Percentiles rank a stretch among this genome's conserved stretches.
Conservation (phyloP, 2,329 filamentous ascomycete species). For the Juglanconis juglandina region DNA sequence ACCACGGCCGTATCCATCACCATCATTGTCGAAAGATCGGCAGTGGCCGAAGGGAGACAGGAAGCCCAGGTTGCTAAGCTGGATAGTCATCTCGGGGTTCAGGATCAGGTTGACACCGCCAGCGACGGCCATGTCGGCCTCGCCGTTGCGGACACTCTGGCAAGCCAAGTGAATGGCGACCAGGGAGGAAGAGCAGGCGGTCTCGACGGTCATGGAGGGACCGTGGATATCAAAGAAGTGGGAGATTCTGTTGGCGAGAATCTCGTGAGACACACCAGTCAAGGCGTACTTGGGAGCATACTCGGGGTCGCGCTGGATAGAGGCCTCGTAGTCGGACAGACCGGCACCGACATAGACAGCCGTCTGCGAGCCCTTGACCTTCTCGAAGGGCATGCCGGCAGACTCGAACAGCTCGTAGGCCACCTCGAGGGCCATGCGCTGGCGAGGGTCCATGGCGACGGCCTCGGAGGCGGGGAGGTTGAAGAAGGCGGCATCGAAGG, state of each 20-base stretch:
- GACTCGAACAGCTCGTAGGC: slow-evolving; percentile 12
- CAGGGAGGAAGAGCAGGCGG: slow-evolving; percentile 53
- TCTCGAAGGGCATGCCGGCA: slow-evolving; percentile 9
- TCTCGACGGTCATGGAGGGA: slow-evolving; percentile 52
- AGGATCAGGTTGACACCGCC: slow-evolving; percentile 45
- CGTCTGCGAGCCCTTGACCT: slow-evolving; percentile 11
- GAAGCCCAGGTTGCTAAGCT: slow-evolving; percentile 13
- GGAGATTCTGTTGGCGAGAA: slow-evolving; percentile 51
- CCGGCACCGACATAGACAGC: slow-evolving; percentile 4
- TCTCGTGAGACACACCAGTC: slow-evolving; percentile 45
- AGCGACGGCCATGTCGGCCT: slow-evolving; percentile 32
- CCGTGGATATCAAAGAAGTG: slow-evolving; percentile 51
- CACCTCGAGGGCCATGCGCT: slow-evolving; percentile 13
- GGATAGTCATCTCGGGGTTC: slow-evolving; percentile 34
- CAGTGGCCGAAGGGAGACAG: slow-evolving; percentile 33
- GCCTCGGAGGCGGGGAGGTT: slow-evolving; percentile 24
- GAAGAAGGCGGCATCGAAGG: slow-evolving; percentile 27
- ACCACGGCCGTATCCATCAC: slow-evolving; percentile 59
- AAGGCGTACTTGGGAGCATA: slow-evolving; percentile 45
- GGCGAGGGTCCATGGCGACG: slow-evolving; percentile 19
- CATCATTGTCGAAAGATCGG: slow-evolving; percentile 50
- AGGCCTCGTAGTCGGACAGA: slow-evolving; percentile 39
- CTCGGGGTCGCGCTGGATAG: slow-evolving; percentile 41
- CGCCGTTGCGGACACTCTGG: slow-evolving; percentile 31
- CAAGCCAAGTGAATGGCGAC: slow-evolving; percentile 49